Evolutionary conservation across 352 stramenopile species (phyloP), one percentile per base, ranked within the genome.

Genomic region (Peronosclerospora sorghi): DNA sequence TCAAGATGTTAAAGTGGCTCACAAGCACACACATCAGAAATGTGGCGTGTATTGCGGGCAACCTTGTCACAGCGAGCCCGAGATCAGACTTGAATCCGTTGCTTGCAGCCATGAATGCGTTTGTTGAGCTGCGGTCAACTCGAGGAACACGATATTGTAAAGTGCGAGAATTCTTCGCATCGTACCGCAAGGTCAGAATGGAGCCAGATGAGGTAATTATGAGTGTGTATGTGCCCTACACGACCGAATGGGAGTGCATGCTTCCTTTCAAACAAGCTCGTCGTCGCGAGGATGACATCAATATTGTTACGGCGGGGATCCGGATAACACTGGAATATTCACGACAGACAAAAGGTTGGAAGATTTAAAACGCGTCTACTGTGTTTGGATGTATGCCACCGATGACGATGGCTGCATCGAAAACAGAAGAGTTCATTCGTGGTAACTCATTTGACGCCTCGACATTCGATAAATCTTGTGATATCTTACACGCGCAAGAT

Each of bases 81-180:
- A 98, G 98, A 51, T 97, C 84, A 14, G 95, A 98, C 57, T 97
- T 98, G 91, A 98, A 98, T 56, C 94, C 95, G 4, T 54, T 98
- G 15, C 69, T 98, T n/a, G 74, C 83, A 19, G 69, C 73, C 1
- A 87, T 95, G 75, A 77, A 82, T 59, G 66, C 74, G 41, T 79
- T 70, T 15, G 63, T 92, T 5, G 70, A 88, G 24, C 45, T 92
- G 18, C 63, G 59, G 30, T 79, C 60, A 1, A 47, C 54, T 10
- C 37, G 45, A 41, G 46, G 46, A 1, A 43, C 54, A 39, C 62
- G 73, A 46, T 77, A 68, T 9, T 60, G 75, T 0, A 50, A 67
- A 8, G 85, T 97, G 9, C 71, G 74, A 2, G 85, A 97, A 18
- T 98, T 98, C 59, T 98, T 98, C 49, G 38, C 97, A 2, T 73